A percentile compares a stretch with the other conserved stretches of the same genome.
Evolutionary conservation across 768 basidiomycete species (phyloP).

Genomic region (Daedalea quercina): DNA sequence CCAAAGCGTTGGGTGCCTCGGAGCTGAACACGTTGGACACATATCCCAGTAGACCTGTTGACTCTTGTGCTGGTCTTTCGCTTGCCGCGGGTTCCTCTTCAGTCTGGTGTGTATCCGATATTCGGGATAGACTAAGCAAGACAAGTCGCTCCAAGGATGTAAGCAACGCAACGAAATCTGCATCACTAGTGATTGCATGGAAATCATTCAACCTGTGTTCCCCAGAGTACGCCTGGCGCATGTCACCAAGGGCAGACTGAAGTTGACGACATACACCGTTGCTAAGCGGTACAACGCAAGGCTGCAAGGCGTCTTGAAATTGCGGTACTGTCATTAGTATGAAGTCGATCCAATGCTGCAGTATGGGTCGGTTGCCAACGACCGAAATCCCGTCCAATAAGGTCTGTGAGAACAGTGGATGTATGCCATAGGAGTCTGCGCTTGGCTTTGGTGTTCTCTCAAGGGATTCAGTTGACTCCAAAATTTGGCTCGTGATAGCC

Average conservation of each 20-base stretch:
- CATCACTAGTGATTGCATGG: constrained; percentile 56
- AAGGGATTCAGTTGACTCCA: neutral
- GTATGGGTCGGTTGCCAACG: constrained; percentile 63
- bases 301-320: constrained; percentile 65
- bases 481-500: neutral
- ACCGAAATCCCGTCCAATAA: constrained; percentile 74
- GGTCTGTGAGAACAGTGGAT: constrained; percentile 69
- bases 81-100: constrained; percentile 49
- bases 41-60: constrained; percentile 74
- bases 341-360: constrained; percentile 98
- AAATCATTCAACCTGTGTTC: constrained; percentile 34
- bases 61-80: constrained; percentile 50
- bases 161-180: constrained; percentile 79
- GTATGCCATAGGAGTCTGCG: constrained; percentile 45
- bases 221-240: constrained; percentile 36
- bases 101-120: constrained; percentile 37
- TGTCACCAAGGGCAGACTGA: constrained; percentile 46
- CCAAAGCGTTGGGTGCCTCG: constrained; percentile 41
- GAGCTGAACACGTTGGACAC: constrained; percentile 88
- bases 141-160: constrained; percentile 81
- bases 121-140: constrained; percentile 60
- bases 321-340: constrained; percentile 86
- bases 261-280: constrained; percentile 78
- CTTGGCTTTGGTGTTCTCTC: neutral
- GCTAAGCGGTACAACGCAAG: constrained; percentile 64